Percentiles rank a stretch among this genome's conserved stretches.
Conservation (phyloP, 1,284 basidiomycete species). For the Leccinum subatratum region DNA sequence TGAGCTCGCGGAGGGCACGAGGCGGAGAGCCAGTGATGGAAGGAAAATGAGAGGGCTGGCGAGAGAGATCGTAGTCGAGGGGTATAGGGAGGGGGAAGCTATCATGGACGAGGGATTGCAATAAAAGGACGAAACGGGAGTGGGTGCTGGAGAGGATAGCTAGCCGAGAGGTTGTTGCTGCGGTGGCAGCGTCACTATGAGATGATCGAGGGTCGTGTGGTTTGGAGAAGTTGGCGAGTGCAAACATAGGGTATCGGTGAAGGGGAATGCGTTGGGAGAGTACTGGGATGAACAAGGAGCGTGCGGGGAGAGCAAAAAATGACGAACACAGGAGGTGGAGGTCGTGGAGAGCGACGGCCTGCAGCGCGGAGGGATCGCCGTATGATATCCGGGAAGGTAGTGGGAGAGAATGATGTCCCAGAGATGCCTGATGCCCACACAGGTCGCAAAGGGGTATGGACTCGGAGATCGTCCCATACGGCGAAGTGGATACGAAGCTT, state of each 20-base stretch:
- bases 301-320: conserved; percentile 5
- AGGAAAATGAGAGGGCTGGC: conserved; percentile 21
- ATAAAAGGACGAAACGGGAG: conserved; percentile 66
- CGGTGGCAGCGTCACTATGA: conserved; percentile 32
- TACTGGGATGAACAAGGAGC: conserved; percentile 38
- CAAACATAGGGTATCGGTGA: conserved; percentile 55
- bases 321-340: conserved; percentile 59
- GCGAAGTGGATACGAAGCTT: conserved; percentile 38
- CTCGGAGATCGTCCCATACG: conserved; percentile 49
- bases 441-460: conserved; percentile 43
- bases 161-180: conserved; percentile 37
- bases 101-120: conserved; percentile 62
- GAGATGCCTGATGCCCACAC: conserved; percentile 42
- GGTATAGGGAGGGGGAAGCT: conserved; percentile 44
- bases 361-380: conserved; percentile 41
- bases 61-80: conserved; percentile 39
- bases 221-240: conserved; percentile 47
- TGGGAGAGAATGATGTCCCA: conserved; percentile 53
- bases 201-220: conserved; percentile 27
- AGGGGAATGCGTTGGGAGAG: conserved; percentile 58
- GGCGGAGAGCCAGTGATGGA: conserved; percentile 19
- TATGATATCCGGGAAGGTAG: conserved; percentile 55
- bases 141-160: conserved; percentile 53
- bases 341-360: conserved; percentile 52
- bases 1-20: conserved; percentile 51